A percentile compares a stretch with the other conserved stretches of the same genome.
phyloP scores from a whole-genome alignment of 768 basidiomycete species.

The Trametes maxima region DNA sequence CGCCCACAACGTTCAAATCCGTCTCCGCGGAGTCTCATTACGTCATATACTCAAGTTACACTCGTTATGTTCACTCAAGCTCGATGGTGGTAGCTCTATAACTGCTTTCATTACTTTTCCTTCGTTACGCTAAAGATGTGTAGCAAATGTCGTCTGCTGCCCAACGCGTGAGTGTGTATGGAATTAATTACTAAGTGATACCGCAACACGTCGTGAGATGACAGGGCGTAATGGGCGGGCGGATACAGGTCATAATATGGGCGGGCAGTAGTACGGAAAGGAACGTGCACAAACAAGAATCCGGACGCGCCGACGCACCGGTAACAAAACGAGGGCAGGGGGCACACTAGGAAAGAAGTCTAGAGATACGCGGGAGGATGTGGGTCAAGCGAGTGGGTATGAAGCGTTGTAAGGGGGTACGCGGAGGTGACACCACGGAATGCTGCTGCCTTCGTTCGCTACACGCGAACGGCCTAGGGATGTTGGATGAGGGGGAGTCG shows the following conservation, averaged over 20 bases:
- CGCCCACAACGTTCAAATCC: too few relatives aligned
- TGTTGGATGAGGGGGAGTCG: background rate
- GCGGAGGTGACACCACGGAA: slow-evolving; percentile 22
- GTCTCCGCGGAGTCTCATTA: background rate
- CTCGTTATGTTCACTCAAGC: background rate
- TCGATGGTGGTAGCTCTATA: slow-evolving; percentile 7
- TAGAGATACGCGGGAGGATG: slow-evolving; percentile 11
- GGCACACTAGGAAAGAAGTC: slow-evolving; percentile 13
- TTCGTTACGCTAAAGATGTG: slow-evolving; percentile 22
- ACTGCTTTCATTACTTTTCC: slow-evolving; percentile 21
- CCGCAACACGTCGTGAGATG: slow-evolving; percentile 16
- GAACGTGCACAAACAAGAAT: slow-evolving; percentile 19
- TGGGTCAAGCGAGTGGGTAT: slow-evolving; percentile 20
- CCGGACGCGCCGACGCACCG: slow-evolving; percentile 17
- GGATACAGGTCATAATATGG: slow-evolving; percentile 17
- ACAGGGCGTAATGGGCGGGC: slow-evolving; percentile 6
- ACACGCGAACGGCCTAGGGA: slow-evolving; percentile 4
- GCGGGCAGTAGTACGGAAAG: slow-evolving; percentile 5
- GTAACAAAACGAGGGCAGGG: slow-evolving; percentile 22
- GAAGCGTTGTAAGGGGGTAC: slow-evolving; percentile 9
- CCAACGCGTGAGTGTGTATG: slow-evolving; percentile 18
- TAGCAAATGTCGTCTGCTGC: slow-evolving; percentile 20
- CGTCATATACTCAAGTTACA: too few relatives aligned
- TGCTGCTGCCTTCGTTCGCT: slow-evolving; percentile 19
- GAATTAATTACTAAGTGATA: slow-evolving; percentile 12